A percentile compares a stretch with the other conserved stretches of the same genome.
Evolutionary conservation across 2,329 filamentous ascomycete genomes (phyloP).

Genomic region (Penicillium crustosum): DNA sequence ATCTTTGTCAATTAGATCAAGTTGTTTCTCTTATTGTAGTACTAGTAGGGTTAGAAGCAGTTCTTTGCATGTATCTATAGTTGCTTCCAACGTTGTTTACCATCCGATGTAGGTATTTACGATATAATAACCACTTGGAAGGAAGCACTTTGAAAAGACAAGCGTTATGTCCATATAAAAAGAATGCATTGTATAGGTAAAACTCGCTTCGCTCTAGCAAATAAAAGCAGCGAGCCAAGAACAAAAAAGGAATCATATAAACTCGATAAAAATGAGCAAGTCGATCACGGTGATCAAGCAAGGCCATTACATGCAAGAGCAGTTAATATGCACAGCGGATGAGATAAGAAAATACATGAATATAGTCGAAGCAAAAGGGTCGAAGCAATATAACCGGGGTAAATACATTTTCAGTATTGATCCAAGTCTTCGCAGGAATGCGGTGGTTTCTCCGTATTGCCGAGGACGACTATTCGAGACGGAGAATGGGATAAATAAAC

Average conservation of each 20-base stretch:
- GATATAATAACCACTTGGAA: not conserved
- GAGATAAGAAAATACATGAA: conserved; percentile 11
- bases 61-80: not conserved
- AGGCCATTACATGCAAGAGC: conserved; percentile 6
- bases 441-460: not conserved
- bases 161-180: not conserved
- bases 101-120: not conserved
- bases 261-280: conserved; percentile 4
- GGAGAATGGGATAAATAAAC: not conserved
- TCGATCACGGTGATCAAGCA: not conserved
- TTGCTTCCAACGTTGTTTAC: not conserved
- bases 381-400: not conserved
- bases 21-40: not conserved
- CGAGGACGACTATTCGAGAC: not conserved
- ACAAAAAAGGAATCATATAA: conserved; percentile 3
- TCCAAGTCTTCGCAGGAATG: not conserved
- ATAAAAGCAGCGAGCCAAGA: not conserved
- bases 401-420: not conserved
- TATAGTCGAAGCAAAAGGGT: not conserved
- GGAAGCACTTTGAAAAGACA: no score
- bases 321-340: conserved; percentile 4
- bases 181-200: conserved; percentile 14
- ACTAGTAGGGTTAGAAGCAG: not conserved
- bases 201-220: conserved; percentile 12
- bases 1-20: conserved; percentile 6